These are phyloP conservation scores for Gymnopilus junonius DNA, from an alignment of 768 basidiomycete genomes.

Conservation along the genomic window DNA sequence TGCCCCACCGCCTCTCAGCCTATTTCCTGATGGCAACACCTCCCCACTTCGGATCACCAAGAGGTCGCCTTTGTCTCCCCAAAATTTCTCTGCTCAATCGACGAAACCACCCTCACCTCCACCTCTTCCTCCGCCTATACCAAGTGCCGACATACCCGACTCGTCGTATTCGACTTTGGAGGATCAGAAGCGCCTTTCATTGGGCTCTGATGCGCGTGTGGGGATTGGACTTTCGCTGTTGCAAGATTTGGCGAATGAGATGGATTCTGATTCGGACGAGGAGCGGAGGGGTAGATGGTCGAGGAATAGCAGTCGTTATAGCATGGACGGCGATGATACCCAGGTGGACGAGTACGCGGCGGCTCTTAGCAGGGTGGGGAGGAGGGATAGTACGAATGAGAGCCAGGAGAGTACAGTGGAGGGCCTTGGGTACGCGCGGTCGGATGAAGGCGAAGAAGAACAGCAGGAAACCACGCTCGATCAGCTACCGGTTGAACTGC, in stretches of 20 bases:
- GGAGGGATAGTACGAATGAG: slow-evolving; percentile 9
- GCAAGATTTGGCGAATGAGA: slow-evolving; percentile 49
- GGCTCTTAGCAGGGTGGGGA: neutral
- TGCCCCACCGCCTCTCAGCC: slow-evolving; percentile 18
- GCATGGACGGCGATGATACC: neutral
- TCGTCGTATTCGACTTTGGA: slow-evolving; percentile 27
- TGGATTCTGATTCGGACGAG: slow-evolving; percentile 33
- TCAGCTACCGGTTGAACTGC: neutral
- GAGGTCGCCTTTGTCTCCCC: slow-evolving; percentile 21
- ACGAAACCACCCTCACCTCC: neutral
- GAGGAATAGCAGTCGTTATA: neutral
- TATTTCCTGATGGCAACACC: slow-evolving; percentile 7
- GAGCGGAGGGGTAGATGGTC: slow-evolving; percentile 14
- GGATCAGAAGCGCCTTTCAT: slow-evolving; percentile 30
- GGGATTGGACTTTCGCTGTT: slow-evolving; percentile 75
- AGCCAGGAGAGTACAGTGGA: slow-evolving; percentile 29
- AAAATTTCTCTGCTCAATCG: neutral
- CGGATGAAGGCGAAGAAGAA: slow-evolving; percentile 18
- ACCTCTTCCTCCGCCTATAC: neutral
- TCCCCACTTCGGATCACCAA: slow-evolving; percentile 33
- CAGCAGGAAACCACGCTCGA: neutral
- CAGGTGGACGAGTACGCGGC: neutral
- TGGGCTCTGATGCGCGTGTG: slow-evolving; percentile 59
- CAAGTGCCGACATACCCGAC: slow-evolving; percentile 19
- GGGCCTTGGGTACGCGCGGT: slow-evolving; percentile 25